phyloP scores from a whole-genome alignment of 495 filamentous ascomycete species.

The Hyaloscypha bicolor region DNA sequence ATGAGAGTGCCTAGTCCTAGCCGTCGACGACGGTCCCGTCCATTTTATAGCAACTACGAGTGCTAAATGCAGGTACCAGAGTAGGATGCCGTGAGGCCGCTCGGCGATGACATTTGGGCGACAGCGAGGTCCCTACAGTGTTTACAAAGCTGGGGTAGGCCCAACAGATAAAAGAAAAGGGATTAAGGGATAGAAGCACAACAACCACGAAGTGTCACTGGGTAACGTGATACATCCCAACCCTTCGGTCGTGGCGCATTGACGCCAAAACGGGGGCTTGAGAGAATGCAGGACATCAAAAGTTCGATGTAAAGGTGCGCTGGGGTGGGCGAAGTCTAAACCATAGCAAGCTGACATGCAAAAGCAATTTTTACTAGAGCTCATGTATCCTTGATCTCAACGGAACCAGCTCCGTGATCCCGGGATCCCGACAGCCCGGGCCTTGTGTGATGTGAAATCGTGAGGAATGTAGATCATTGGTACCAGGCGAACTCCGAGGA shows the following conservation, averaged over 20 bases:
- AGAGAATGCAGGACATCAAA: too few relatives aligned
- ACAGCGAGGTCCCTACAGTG: not conserved
- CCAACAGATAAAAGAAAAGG: not conserved
- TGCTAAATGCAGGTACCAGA: not conserved
- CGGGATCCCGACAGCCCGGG: not conserved
- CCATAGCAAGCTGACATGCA: too few relatives aligned
- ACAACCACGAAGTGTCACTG: not conserved
- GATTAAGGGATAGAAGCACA: not conserved
- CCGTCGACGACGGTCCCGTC: slow-evolving; percentile 6
- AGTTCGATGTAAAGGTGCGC: too few relatives aligned
- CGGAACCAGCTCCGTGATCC: not conserved
- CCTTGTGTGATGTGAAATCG: not conserved
- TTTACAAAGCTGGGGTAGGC: not conserved
- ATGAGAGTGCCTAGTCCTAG: too few relatives aligned
- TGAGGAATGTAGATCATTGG: not conserved
- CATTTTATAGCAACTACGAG: not conserved
- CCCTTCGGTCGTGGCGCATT: not conserved
- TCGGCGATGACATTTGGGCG: slow-evolving; percentile 11
- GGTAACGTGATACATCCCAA: not conserved
- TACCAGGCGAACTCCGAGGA: not conserved
- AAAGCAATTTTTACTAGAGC: too few relatives aligned
- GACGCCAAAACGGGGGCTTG: not conserved
- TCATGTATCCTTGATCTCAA: too few relatives aligned
- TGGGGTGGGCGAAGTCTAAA: too few relatives aligned
- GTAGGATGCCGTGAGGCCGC: not conserved